Base-by-base conservation (phyloP, 1,139 yeast genomes). In the Meyerozyma carpophila region DNA sequence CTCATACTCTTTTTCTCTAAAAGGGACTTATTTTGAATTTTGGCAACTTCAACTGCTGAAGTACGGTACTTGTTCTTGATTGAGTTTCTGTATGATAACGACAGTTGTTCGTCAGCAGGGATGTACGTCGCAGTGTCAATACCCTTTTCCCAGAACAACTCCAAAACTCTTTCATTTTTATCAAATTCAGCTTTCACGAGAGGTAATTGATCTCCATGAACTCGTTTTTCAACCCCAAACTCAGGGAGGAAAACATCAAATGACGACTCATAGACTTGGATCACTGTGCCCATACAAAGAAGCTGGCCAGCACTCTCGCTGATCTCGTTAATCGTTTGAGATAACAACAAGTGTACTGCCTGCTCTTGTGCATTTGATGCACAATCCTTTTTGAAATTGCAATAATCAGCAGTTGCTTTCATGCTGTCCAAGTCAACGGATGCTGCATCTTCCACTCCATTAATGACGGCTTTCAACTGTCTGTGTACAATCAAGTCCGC, bases 151-250 rank as follows among this genome's bases (percentile, higher is more conserved):
- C 98, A 93, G 60, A 78, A 90, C 42, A 93, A 70, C 61, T 91
- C 97, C 56, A 93, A 73, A 5, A 81, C 67, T 41, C 90, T 75
- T 31, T 77, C 72, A 25, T 62, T 61, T 57, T 84, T 85, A 59
- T 88, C 94, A 62, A 86, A 93, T 61, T 93, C 98, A 4, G 98
- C 98, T 63, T 90, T 90, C 24, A 80, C 82, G 49, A 93, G 71
- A 13, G 98, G 98, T 45, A 93, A 72, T 63, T 93, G 98, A 65
- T 93, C 98, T 37, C 98, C 97, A 57, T 93, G 98, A 25, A 93
- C 98, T 57, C 98, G 81, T 66, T 93, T 93, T 62, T 93, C 98
- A 53, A 93, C 88, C 37, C 98, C 98, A 66, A 91, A 84, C 54
- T 89, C 97, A 1, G 98, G 98, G 49, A 93, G 76, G 50, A 89